phyloP scores from a whole-genome alignment of 75 land plant genomes.

The Selaginella tamariscina region DNA sequence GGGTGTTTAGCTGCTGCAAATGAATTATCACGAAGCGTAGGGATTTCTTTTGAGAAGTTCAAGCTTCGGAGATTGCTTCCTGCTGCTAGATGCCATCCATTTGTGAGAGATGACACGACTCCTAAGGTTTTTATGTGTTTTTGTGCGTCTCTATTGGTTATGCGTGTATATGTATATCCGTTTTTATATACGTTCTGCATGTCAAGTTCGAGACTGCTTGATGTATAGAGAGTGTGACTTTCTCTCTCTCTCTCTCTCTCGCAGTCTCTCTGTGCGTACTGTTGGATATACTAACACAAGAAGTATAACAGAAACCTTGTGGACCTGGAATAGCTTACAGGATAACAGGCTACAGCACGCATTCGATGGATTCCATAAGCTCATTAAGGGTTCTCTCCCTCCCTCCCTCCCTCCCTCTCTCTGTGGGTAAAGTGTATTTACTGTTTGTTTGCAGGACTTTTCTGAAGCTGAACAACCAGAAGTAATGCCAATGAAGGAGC shows the following conservation, averaged over 20 bases:
- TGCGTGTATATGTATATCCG: too few relatives aligned
- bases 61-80: background rate
- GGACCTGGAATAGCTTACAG: conserved; percentile 31
- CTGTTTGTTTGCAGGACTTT: too few relatives aligned
- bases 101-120: background rate
- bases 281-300: too few relatives aligned
- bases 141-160: too few relatives aligned
- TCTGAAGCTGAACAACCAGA: background rate
- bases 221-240: too few relatives aligned
- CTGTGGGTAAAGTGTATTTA: too few relatives aligned
- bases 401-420: too few relatives aligned
- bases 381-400: conserved; percentile 31
- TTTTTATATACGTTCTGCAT: too few relatives aligned
- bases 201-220: too few relatives aligned
- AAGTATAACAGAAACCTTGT: background rate
- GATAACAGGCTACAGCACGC: conserved; percentile 47
- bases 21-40: background rate
- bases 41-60: background rate
- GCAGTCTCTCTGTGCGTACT: too few relatives aligned
- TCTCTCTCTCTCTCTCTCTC: too few relatives aligned
- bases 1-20: background rate
- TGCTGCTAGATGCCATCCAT: background rate
- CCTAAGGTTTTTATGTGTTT: background rate
- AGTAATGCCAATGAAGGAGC: background rate
- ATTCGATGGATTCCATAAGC: conserved; percentile 35